A percentile compares a stretch with the other conserved stretches of the same genome.
These are phyloP conservation scores for Nemophila menziesii DNA, from an alignment of 257 asterid genomes.

Conservation along the genomic window DNA sequence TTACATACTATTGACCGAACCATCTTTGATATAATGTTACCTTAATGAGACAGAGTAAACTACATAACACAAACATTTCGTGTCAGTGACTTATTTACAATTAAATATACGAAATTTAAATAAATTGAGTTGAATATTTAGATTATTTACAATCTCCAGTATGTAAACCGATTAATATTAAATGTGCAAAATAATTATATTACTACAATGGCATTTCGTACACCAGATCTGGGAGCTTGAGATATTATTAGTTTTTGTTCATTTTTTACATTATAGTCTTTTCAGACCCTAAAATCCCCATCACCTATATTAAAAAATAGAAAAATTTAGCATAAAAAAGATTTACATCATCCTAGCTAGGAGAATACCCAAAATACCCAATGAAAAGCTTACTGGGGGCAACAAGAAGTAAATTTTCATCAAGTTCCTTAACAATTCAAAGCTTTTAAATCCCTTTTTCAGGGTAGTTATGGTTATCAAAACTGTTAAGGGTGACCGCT, in stretches of 20 bases:
- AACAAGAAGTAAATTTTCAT: slow-evolving; percentile 67
- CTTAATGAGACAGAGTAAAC: too few species aligned
- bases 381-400: slow-evolving; percentile 35
- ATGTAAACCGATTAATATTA: too few species aligned
- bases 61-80: too few species aligned
- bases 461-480: slow-evolving; percentile 55
- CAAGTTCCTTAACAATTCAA: slow-evolving; percentile 66
- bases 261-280: slow-evolving; percentile 41
- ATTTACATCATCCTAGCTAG: too few species aligned
- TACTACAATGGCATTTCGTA: slow-evolving; percentile 62
- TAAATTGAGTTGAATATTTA: too few species aligned
- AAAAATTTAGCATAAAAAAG: not conserved
- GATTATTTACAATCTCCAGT: too few species aligned
- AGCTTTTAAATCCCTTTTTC: slow-evolving; percentile 62
- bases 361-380: too few species aligned
- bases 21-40: too few species aligned
- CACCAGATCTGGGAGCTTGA: slow-evolving; percentile 57
- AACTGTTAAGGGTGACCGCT: slow-evolving; percentile 53
- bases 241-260: slow-evolving; percentile 65
- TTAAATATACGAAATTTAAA: too few species aligned
- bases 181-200: too few species aligned
- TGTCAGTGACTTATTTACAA: too few species aligned
- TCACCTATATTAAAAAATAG: slow-evolving; percentile 26
- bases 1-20: too few species aligned
- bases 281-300: slow-evolving; percentile 68